These are phyloP conservation scores for Breviolum minutum DNA, from an alignment of 73 alveolate species.

Conservation along the genomic window DNA sequence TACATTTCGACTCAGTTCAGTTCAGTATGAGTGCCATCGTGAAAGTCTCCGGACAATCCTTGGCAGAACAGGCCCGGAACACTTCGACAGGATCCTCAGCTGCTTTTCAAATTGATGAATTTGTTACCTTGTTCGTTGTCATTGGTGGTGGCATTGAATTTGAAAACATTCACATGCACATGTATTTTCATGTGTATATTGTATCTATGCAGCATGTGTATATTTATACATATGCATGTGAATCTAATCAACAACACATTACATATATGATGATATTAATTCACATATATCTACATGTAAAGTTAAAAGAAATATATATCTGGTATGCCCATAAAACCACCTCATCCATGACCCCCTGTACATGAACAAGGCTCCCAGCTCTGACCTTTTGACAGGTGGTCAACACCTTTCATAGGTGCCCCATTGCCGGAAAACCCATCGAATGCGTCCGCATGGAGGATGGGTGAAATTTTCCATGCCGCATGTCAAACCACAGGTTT, in stretches of 20 bases:
- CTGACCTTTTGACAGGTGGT: slow-evolving; percentile 4
- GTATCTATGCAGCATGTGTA: too few species aligned
- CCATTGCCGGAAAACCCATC: slow-evolving; percentile 41
- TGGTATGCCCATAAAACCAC: too few species aligned
- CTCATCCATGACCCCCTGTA: too few species aligned
- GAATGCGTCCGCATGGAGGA: slow-evolving; percentile 34
- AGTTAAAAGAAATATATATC: too few species aligned
- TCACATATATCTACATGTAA: too few species aligned
- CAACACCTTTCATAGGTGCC: slow-evolving; percentile 40
- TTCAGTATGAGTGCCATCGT: slow-evolving; percentile 44
- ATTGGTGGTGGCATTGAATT: too few species aligned
- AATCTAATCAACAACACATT: too few species aligned
- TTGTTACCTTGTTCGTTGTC: too few species aligned
- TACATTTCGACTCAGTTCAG: slow-evolving; percentile 65
- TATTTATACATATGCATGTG: too few species aligned
- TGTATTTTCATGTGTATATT: too few species aligned
- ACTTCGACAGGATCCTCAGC: not conserved
- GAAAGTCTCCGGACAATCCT: slow-evolving; percentile 43
- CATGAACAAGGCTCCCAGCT: not conserved
- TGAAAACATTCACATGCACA: too few species aligned
- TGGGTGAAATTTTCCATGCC: not conserved
- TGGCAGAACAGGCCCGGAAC: slow-evolving; percentile 43
- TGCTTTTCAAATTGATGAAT: not conserved
- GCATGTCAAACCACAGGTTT: not conserved
- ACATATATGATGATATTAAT: too few species aligned